Conservation (phyloP, 2,329 filamentous ascomycete species). For the Aspergillus sergii region DNA sequence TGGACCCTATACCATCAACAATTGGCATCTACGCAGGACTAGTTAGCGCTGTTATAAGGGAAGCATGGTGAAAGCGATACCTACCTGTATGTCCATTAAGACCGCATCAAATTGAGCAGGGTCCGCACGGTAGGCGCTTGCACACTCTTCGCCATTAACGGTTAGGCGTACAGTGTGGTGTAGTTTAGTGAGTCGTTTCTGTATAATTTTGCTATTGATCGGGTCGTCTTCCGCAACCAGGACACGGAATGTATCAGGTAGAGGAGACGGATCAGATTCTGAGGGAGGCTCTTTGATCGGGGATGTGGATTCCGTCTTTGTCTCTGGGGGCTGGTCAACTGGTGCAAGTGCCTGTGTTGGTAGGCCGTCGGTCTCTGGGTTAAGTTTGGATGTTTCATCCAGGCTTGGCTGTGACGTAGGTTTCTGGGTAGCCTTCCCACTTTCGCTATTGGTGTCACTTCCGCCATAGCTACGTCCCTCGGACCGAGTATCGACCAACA, state of each 20-base stretch:
- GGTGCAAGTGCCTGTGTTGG: not conserved
- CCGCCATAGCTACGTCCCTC: constrained; percentile 23
- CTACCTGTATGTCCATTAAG: constrained; percentile 91
- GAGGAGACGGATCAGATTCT: not conserved
- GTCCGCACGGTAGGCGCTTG: constrained; percentile 67
- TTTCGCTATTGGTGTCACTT: constrained; percentile 23
- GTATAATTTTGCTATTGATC: constrained; percentile 81
- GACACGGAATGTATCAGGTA: constrained; percentile 45
- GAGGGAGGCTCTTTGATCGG: not conserved
- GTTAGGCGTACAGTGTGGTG: constrained; percentile 74
- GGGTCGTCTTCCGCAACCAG: constrained; percentile 88
- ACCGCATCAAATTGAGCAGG: constrained; percentile 72
- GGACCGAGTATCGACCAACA: constrained; percentile 35
- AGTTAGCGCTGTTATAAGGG: not conserved
- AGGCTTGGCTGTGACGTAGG: not conserved
- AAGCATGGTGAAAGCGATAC: constrained; percentile 27
- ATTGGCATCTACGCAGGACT: constrained; percentile 76
- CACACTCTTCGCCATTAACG: constrained; percentile 84
- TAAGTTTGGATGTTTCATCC: not conserved
- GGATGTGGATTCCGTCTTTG: not conserved
- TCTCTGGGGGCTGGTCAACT: not conserved
- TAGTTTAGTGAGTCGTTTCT: constrained; percentile 76
- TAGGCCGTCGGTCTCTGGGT: not conserved
- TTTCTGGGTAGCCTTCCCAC: not conserved
- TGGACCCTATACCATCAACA: constrained; percentile 80